A percentile compares a stretch with the other conserved stretches of the same genome.
phyloP scores from a whole-genome alignment of 306 rosid species.

The Casuarina glauca region DNA sequence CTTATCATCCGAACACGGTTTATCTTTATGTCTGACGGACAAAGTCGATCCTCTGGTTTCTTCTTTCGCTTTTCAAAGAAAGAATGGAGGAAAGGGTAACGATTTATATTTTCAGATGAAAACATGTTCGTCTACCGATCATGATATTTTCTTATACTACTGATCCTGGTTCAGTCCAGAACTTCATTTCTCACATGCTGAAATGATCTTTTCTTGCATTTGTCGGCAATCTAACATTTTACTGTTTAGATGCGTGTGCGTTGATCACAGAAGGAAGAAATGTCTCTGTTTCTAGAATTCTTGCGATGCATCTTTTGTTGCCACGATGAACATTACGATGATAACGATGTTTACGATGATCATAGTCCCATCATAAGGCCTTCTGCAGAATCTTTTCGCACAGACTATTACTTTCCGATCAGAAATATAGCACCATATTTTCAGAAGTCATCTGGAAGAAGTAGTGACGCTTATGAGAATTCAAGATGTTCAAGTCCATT shows the following conservation, averaged over 20 bases:
- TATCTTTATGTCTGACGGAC: too few species aligned
- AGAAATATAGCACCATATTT: background rate
- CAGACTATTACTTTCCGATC: background rate
- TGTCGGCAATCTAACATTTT: too few species aligned
- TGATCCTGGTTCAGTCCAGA: too few species aligned
- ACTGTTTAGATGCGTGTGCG: background rate
- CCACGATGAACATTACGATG: conserved; percentile 2
- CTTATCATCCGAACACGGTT: too few species aligned
- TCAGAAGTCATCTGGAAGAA: background rate
- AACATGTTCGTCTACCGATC: too few species aligned
- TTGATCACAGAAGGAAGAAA: background rate
- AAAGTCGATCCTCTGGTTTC: too few species aligned
- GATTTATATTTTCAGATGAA: too few species aligned
- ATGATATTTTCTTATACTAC: too few species aligned
- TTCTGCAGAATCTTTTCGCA: background rate
- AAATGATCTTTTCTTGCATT: too few species aligned
- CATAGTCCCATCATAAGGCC: background rate
- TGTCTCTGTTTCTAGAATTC: background rate
- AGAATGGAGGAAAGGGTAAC: too few species aligned
- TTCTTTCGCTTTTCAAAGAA: too few species aligned
- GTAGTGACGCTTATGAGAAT: background rate
- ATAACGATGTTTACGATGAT: background rate
- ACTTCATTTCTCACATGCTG: too few species aligned
- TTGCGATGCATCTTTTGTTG: conserved; percentile 26
- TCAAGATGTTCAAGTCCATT: background rate